Evolutionary conservation across 2,329 filamentous ascomycete species (phyloP), one percentile per base, ranked within the genome.

Genomic region (Talaromyces sp.): DNA sequence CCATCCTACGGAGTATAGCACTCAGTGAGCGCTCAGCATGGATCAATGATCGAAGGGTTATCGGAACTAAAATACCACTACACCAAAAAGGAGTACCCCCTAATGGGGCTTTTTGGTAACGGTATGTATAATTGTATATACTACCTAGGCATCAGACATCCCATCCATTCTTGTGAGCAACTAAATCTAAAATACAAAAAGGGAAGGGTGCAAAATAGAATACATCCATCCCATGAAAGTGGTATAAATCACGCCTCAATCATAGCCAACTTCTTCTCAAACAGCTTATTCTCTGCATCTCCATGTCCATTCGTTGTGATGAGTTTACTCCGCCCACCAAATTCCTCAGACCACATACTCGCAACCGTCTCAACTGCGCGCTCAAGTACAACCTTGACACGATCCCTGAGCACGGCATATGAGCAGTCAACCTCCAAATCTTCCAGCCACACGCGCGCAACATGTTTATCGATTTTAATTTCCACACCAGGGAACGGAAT

Each of bases 401-500:
- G 81, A 72, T 96, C 93, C 48, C 86, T 86, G 68, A 96, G 83
- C 17, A 90, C 84, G 62, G 85, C 84, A 63, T 91, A 91, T 56
- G 77, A 77, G 71, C 91, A 95, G 74, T 97, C 94, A 4, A 99
- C 89, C 65, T 96, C 91, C 45, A 97, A 75, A 64, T 89, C 85
- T 79, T 97, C 94, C 39, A 99, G 78, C 92, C 93, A 97, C 6
- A 99, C 87, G 61, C 85, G 89, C 6, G 93, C 94, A 55, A 88
- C 80, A 75, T 91, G 87, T 76, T 90, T 94, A 67, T 97, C 93
- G 3, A 97, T 88, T 66, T 83, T 86, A 73, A 99, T 91, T 61
- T 88, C 84, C 15, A 99, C 80, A 0, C 93, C 94, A 0, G 94
- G 94, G 0, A 97, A 91, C 0, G 93, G 91, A 33, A 97, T 93